These are phyloP conservation scores for Chlamydomonas urium DNA, from an alignment of 139 green algal species.

Conservation along the genomic window DNA sequence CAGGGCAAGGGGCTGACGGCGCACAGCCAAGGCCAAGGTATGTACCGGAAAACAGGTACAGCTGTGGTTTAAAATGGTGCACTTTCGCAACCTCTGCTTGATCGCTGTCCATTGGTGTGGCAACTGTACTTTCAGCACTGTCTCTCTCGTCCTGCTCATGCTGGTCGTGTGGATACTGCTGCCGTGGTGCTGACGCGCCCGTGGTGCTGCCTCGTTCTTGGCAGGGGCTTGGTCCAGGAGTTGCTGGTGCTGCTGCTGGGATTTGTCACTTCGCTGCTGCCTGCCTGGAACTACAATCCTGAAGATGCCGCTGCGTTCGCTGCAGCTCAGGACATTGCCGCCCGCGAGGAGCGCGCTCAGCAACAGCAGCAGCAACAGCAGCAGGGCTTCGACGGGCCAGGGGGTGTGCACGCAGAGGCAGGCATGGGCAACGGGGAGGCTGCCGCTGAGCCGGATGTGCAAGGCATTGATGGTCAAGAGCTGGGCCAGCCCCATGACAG, in stretches of 20 bases:
- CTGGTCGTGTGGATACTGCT: background rate
- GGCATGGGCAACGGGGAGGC: background rate
- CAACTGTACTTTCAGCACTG: background rate
- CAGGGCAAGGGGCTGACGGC: background rate
- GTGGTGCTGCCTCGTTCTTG: background rate
- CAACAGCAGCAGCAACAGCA: background rate
- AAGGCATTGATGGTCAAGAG: too few species aligned
- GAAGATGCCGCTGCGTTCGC: slow-evolving; percentile 59
- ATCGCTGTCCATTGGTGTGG: background rate
- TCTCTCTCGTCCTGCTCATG: background rate
- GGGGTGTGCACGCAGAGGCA: too few species aligned
- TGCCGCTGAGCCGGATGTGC: background rate
- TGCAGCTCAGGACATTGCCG: slow-evolving; percentile 35
- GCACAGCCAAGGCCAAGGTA: too few species aligned
- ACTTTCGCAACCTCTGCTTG: too few species aligned
- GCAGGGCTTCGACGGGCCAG: background rate
- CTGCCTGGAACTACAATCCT: slow-evolving; percentile 69
- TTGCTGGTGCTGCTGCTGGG: slow-evolving; percentile 65
- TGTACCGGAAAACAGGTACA: too few species aligned
- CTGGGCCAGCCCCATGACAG: too few species aligned
- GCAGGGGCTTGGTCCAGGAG: slow-evolving; percentile 55
- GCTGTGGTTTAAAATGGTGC: too few species aligned
- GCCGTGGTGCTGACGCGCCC: background rate
- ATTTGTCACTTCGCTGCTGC: slow-evolving; percentile 79
- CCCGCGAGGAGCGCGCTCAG: background rate